A percentile compares a stretch with the other conserved stretches of the same genome.
These are phyloP conservation scores for Carex sylvatica DNA, from an alignment of 202 grass and related monocot species.

Conservation along the genomic window DNA sequence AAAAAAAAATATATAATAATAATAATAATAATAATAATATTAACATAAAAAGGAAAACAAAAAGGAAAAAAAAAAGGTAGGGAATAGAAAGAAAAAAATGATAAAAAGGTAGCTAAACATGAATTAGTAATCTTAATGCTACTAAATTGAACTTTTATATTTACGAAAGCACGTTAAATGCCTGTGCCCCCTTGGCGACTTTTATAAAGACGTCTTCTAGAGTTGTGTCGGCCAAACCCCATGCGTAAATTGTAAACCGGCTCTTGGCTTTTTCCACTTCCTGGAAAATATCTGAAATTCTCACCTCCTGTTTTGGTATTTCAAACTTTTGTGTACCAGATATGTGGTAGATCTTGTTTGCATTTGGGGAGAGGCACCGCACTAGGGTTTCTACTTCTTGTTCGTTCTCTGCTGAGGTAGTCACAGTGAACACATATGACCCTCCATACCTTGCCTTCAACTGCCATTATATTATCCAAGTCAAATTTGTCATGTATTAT, in stretches of 20 bases:
- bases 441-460: slow-evolving; percentile 64
- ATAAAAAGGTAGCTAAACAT: background rate
- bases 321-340: slow-evolving; percentile 83
- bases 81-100: too few relatives aligned
- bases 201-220: slow-evolving; percentile 87
- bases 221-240: slow-evolving; percentile 76
- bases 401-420: slow-evolving; percentile 48
- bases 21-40: too few relatives aligned
- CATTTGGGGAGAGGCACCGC: slow-evolving; percentile 32
- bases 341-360: slow-evolving; percentile 52
- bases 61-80: too few relatives aligned
- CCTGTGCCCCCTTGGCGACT: slow-evolving; percentile 62
- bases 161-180: slow-evolving; percentile 55
- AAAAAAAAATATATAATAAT: too few relatives aligned
- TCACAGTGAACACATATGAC: slow-evolving; percentile 56
- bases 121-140: background rate
- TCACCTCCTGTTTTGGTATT: slow-evolving; percentile 43
- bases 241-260: slow-evolving; percentile 50
- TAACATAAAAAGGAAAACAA: too few relatives aligned
- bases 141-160: background rate
- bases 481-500: background rate
- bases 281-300: slow-evolving; percentile 45
- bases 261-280: slow-evolving; percentile 55
- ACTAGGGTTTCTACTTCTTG: slow-evolving; percentile 43
- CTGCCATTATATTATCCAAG: slow-evolving; percentile 34